Percentiles rank a stretch among this genome's conserved stretches.
phyloP scores from a whole-genome alignment of 106 monocot genomes.

The Cymbidium sinense region DNA sequence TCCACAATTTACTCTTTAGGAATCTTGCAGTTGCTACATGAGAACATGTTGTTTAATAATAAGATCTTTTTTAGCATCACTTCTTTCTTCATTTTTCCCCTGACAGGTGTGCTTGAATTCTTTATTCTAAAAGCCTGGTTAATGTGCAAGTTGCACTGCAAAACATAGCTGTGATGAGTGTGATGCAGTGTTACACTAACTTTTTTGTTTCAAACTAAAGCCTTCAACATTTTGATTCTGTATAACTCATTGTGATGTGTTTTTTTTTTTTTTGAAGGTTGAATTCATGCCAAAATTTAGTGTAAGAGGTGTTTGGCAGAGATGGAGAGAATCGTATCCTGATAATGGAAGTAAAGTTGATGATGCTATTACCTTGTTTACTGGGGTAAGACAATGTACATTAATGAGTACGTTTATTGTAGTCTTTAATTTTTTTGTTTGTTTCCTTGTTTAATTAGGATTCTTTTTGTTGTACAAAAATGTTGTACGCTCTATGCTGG shows the following conservation, averaged over 20 bases:
- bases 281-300: slow-evolving; percentile 99
- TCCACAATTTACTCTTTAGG: not conserved
- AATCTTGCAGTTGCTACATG: not conserved
- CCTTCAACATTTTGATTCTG: slow-evolving; percentile 1
- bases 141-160: not conserved
- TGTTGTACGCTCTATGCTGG: not conserved
- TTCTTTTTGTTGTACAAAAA: not conserved
- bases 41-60: not conserved
- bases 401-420: not conserved
- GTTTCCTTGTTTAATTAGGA: not conserved
- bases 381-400: slow-evolving; percentile 54
- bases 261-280: slow-evolving; percentile 46
- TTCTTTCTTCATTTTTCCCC: not conserved
- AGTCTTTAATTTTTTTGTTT: not conserved
- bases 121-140: not conserved
- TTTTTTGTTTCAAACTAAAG: not conserved
- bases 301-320: slow-evolving; percentile 94
- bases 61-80: not conserved
- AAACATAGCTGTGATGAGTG: not conserved
- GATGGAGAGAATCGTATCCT: slow-evolving; percentile 90
- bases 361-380: slow-evolving; percentile 86
- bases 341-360: slow-evolving; percentile 53
- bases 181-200: not conserved
- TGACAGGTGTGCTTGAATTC: not conserved
- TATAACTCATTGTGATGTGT: not conserved